Evolutionary conservation across 1,284 basidiomycete species (phyloP).

Genomic region (Cryptococcus wingfieldii): DNA sequence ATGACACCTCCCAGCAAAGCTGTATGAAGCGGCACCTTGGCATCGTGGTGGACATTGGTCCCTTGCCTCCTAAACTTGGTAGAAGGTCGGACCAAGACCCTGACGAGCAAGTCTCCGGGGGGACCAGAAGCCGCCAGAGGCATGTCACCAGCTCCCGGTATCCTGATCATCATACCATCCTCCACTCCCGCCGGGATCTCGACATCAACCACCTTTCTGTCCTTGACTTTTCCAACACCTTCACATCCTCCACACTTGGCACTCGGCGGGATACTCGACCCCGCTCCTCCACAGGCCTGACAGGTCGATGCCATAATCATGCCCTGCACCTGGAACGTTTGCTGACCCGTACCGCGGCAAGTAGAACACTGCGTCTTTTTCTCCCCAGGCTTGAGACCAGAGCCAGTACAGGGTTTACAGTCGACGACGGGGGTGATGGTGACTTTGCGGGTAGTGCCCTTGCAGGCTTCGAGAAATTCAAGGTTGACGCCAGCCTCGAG

Average conservation of each 20-base stretch:
- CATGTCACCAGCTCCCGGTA: conserved; percentile 80
- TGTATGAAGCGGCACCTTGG: conserved; percentile 84
- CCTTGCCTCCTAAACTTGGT: conserved; percentile 89
- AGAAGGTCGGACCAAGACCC: conserved; percentile 78
- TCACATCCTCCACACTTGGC: conserved; percentile 76
- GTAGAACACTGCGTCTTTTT: conserved; percentile 74
- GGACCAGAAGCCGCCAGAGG: conserved; percentile 69
- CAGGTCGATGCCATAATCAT: conserved; percentile 98
- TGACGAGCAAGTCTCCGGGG: conserved; percentile 81
- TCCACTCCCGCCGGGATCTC: conserved; percentile 91
- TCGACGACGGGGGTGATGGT: conserved; percentile 76
- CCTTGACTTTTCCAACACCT: conserved; percentile 83
- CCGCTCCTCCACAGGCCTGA: conserved; percentile 75
- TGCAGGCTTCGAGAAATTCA: conserved; percentile 88
- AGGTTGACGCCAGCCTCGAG: conserved; percentile 74
- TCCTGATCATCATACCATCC: conserved; percentile 89
- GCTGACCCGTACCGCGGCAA: conserved; percentile 82
- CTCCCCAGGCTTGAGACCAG: conserved; percentile 80
- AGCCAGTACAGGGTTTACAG: conserved; percentile 79
- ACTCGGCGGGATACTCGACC: conserved; percentile 71
- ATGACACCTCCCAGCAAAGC: conserved; percentile 89
- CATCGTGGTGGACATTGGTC: conserved; percentile 83
- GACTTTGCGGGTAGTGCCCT: conserved; percentile 75
- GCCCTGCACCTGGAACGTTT: conserved; percentile 89
- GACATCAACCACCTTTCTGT: conserved; percentile 72